Evolutionary conservation across 148 eudicot genomes (phyloP).

Genomic region (Mesembryanthemum crystallinum): DNA sequence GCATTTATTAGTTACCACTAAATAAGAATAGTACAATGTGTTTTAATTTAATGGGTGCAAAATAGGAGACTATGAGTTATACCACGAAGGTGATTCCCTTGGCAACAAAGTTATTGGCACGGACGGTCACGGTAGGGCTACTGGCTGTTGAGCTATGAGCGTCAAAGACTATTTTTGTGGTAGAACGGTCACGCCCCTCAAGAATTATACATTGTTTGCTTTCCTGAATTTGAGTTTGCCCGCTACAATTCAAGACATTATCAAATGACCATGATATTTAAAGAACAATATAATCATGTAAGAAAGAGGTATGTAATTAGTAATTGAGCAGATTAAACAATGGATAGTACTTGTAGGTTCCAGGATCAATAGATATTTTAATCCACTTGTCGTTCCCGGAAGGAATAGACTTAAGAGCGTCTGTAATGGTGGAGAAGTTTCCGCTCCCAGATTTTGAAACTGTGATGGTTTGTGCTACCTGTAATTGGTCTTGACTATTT

Average conservation of each 20-base stretch:
- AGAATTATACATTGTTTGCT: conserved; percentile 18
- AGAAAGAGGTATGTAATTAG: too few relatives aligned
- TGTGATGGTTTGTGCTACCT: conserved; percentile 17
- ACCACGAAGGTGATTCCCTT: conserved; percentile 22
- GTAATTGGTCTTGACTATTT: conserved; percentile 4
- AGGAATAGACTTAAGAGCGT: conserved; percentile 26
- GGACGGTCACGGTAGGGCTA: conserved; percentile 12
- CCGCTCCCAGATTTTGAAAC: conserved; percentile 16
- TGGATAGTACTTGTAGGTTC: conserved; percentile 20
- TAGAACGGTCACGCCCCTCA: conserved; percentile 4
- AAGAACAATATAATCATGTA: not conserved
- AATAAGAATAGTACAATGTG: too few relatives aligned
- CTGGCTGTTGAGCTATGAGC: not conserved
- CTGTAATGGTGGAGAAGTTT: conserved; percentile 17
- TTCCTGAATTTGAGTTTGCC: not conserved
- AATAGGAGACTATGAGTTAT: not conserved
- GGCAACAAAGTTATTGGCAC: conserved; percentile 27
- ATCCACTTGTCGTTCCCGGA: conserved; percentile 19
- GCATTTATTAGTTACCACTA: not conserved
- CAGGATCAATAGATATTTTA: not conserved
- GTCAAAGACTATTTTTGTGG: conserved; percentile 4
- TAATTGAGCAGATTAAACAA: too few relatives aligned
- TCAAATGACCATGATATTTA: not conserved
- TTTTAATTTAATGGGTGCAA: not conserved
- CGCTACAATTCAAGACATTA: not conserved